Base-by-base conservation (phyloP, 352 stramenopile genomes). In the Thalassiosira exigua region DNA sequence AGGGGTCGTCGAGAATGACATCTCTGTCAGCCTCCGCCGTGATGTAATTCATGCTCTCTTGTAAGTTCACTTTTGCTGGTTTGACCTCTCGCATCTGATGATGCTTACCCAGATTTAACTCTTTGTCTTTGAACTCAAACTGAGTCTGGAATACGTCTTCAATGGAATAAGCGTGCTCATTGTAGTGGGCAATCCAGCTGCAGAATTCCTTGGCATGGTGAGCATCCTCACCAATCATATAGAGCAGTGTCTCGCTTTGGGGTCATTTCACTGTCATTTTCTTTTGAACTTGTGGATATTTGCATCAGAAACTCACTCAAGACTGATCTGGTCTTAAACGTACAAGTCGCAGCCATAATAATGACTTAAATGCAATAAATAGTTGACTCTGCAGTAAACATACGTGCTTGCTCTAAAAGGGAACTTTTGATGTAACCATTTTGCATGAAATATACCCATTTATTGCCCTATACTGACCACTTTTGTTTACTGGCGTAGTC, bases 141-240 rank as follows among this genome's bases (percentile, higher is more conserved):
- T 7, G 19, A 4, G 21, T n/a, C 11, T 9, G 19, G 29, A 48
- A 14, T 30, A 54, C 27, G 9, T 51, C 33, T 1, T 2, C 58
- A 27, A n/a, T 39, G n/a, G n/a, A 19, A 4, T n/a, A 4, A 24
- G 26, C 4, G 11, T 5, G 7, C 17, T 56, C 33, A 11, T 68
- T 30, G 14, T 68, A 19, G 27, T 56, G 11, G 14, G 56, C 2
- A 39, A 68, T 7, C 36, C 21, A 56, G 22, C 22, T 4, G 5
- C 14, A 5, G 30, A 75, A 58, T 26, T 39, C 24, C 39, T 66
- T 66, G 14, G 36, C 27, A 26, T 59, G 30, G 12, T 30, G 26
- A 32, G 52, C 19, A 19, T 75, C 22, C 24, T 46, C 66, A 5
- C 52, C 66, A 3, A 75, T 14, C 1, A 66, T 44, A 29, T 61